Conservation (phyloP, 1,284 basidiomycete genomes). For the Cryptococcus sp. region DNA sequence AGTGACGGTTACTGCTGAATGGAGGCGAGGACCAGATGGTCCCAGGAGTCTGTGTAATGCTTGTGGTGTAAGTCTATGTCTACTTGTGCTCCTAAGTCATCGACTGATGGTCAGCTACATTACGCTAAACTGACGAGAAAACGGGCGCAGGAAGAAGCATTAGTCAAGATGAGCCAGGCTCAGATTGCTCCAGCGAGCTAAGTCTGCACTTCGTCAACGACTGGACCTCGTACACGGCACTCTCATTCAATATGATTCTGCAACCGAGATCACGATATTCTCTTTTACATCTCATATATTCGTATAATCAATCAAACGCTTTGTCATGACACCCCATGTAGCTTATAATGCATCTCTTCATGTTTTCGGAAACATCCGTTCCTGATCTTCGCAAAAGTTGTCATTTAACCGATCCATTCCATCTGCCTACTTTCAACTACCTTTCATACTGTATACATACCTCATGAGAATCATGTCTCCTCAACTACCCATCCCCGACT, state of each 20-base stretch:
- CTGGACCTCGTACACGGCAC: too few relatives aligned
- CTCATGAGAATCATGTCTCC: neutral
- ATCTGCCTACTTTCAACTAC: too few relatives aligned
- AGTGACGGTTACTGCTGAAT: slow-evolving; percentile 13
- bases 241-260: too few relatives aligned
- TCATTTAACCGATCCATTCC: too few relatives aligned
- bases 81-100: neutral
- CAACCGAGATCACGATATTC: neutral
- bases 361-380: too few relatives aligned
- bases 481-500: neutral
- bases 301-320: neutral
- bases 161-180: too few relatives aligned
- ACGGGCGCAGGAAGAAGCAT: neutral
- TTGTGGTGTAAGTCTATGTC: slow-evolving; percentile 28
- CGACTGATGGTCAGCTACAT: slow-evolving; percentile 9
- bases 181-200: too few relatives aligned
- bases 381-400: too few relatives aligned
- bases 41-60: slow-evolving; percentile 30
- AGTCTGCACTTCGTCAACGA: too few relatives aligned
- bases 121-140: slow-evolving; percentile 13
- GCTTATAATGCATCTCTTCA: too few relatives aligned
- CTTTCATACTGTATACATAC: too few relatives aligned
- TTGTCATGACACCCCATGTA: too few relatives aligned
- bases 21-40: slow-evolving; percentile 34
- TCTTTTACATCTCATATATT: neutral